Evolutionary conservation across 176 grass and related monocot species (phyloP), one percentile per base, ranked within the genome.

Genomic region (Tuctoria greenei): DNA sequence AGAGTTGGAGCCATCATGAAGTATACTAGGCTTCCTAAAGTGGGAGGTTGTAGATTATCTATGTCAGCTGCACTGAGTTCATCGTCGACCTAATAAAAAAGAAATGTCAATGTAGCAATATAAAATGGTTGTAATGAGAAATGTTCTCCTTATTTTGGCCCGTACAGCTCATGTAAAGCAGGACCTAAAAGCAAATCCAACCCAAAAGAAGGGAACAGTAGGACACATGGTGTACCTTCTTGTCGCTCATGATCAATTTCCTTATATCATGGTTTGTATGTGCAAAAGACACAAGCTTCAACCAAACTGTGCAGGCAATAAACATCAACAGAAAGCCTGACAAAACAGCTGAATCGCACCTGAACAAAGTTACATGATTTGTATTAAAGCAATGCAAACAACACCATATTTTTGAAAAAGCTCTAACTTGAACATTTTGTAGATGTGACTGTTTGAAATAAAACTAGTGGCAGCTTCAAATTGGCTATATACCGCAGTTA

Each of bases 261-360:
- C 89, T 93, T 68, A 94, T 94, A 89, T 98, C 95, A 88, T 92
- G 88, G 74, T 93, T 98, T 76, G 95, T 94, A 84, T 98, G 95
- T 58, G 89, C 95, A 84, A 92, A 98, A 54, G 95, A 98, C 56
- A 94, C 86, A 61, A 98, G 89, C 86, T 98, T 98, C 78, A 98
- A 62, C 76, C 91, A 98, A 84, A 98, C 79, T 76, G 94, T 90
- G 77, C 91, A 85, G 43, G 91, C 86, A 88, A 94, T 72, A 71
- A 98, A 92, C 68, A 98, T 98, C 71, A 98, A 90, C 24, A 86
- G 64, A 80, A 98, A 94, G 58, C 91, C 91, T 72, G 89, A 98
- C 56, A 98, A 86, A 84, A 94, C 95, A 40, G 95, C 91, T 64
- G 95, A 98, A 77, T 92, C 95, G 82, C 84, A 98, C 87, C 95